These are phyloP conservation scores for Fusarium tricinctum DNA, from an alignment of 2,329 filamentous ascomycete species.

Conservation along the genomic window DNA sequence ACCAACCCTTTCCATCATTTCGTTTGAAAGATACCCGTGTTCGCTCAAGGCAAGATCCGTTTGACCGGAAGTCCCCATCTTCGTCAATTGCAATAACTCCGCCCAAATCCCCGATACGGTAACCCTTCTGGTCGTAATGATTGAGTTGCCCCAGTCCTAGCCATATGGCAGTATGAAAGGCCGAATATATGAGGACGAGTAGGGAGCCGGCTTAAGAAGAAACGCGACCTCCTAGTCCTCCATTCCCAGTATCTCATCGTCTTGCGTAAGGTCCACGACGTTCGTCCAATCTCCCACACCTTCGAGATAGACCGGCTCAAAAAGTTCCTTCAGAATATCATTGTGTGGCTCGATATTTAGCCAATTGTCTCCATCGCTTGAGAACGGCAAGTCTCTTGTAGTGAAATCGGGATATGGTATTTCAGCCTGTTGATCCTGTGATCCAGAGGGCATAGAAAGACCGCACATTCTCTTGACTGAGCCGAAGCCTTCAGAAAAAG, in stretches of 20 bases:
- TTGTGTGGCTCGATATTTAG: not conserved
- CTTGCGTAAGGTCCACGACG: constrained; percentile 1
- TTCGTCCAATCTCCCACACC: constrained; percentile 2
- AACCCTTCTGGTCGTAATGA: not conserved
- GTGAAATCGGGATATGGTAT: constrained; percentile 8
- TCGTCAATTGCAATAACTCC: not conserved
- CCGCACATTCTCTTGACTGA: constrained; percentile 2
- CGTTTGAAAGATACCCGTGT: not conserved
- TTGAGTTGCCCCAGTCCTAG: not conserved
- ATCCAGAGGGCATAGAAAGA: constrained; percentile 1
- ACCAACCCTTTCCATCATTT: not conserved
- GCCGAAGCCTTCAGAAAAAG: not conserved
- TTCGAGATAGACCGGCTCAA: not conserved
- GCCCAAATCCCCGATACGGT: not conserved
- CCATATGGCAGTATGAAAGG: not conserved
- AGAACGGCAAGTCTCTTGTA: not conserved
- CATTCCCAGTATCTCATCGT: not conserved
- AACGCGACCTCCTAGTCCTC: not conserved
- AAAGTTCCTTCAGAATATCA: not conserved
- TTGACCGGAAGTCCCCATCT: not conserved
- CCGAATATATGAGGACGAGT: not conserved
- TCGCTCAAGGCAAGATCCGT: not conserved
- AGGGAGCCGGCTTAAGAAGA: not conserved
- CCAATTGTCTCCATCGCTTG: not conserved
- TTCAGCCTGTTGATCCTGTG: constrained; percentile 7